Percentiles rank a stretch among this genome's conserved stretches.
phyloP scores from a whole-genome alignment of 2,329 filamentous ascomycete species.

The Clonostachys solani region DNA sequence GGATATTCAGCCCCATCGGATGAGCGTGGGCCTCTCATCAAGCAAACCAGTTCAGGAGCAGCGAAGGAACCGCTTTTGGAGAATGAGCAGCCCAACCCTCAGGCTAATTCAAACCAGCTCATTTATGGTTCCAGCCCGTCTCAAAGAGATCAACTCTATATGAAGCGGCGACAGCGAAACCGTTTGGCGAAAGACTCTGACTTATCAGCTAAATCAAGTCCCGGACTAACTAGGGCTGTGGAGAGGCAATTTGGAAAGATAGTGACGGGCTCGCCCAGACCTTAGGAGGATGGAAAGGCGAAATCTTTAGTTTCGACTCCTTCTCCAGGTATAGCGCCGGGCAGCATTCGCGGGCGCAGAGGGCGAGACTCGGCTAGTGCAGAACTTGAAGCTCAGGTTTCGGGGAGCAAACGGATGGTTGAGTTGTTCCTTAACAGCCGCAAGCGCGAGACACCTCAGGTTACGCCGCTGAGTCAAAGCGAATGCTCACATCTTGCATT shows the following conservation, averaged over 20 bases:
- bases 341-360: slow-evolving; percentile 3
- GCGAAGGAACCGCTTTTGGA: background rate
- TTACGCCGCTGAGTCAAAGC: slow-evolving; percentile 11
- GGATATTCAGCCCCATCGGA: background rate
- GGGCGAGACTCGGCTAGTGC: slow-evolving; percentile 10
- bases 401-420: slow-evolving; percentile 48
- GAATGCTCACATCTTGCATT: slow-evolving; percentile 22
- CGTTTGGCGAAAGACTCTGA: slow-evolving; percentile 8
- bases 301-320: too few relatives aligned
- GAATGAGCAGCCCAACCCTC: too few relatives aligned
- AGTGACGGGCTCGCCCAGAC: too few relatives aligned
- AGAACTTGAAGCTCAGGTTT: slow-evolving; percentile 14
- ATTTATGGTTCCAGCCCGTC: too few relatives aligned
- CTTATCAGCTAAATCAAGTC: slow-evolving; percentile 20
- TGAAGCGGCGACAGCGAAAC: background rate
- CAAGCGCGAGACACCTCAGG: slow-evolving; percentile 32
- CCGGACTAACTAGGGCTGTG: slow-evolving; percentile 10
- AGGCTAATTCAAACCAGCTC: too few relatives aligned
- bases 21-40: background rate
- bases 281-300: too few relatives aligned
- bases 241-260: slow-evolving; percentile 8
- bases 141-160: too few relatives aligned
- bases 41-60: background rate
- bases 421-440: slow-evolving; percentile 49
- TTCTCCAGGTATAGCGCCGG: background rate